Conservation (phyloP, 192 early-diverging fungal species). For the Gonapodya prolifera region DNA sequence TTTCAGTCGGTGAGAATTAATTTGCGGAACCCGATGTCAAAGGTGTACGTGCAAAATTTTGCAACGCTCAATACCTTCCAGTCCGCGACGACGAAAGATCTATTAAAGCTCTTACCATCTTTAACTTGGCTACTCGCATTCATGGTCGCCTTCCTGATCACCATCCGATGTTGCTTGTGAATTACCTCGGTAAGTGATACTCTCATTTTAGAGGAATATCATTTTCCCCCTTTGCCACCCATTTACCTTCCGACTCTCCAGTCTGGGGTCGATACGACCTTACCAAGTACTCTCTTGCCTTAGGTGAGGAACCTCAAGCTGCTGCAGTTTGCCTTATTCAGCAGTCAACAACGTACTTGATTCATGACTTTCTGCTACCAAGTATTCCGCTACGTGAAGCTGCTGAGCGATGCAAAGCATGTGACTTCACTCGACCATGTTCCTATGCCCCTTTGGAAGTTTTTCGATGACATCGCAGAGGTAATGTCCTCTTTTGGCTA, state of each 20-base stretch:
- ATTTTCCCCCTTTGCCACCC: too few relatives aligned
- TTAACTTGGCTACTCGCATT: constrained; percentile 29
- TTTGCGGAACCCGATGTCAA: too few relatives aligned
- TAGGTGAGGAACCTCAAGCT: too few relatives aligned
- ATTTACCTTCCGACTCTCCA: too few relatives aligned
- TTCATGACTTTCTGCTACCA: constrained; percentile 45
- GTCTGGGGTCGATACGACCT: neutral
- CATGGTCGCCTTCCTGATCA: constrained; percentile 59
- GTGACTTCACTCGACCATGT: constrained; percentile 29
- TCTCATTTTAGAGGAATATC: too few relatives aligned
- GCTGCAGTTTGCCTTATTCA: too few relatives aligned
- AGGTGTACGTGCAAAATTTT: too few relatives aligned
- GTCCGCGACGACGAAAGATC: too few relatives aligned
- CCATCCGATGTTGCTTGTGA: constrained; percentile 53
- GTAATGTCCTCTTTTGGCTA: constrained; percentile 14
- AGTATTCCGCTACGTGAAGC: constrained; percentile 47
- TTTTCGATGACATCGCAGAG: constrained; percentile 32
- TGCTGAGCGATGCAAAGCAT: constrained; percentile 36
- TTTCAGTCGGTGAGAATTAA: too few relatives aligned
- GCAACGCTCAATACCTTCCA: too few relatives aligned
- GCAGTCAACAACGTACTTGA: too few relatives aligned
- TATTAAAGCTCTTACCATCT: constrained; percentile 34
- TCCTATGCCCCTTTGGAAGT: constrained; percentile 52
- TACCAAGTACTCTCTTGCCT: neutral
- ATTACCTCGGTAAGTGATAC: too few relatives aligned